Conservation (phyloP, 306 rosid genomes). For the Medicago lupulina region DNA sequence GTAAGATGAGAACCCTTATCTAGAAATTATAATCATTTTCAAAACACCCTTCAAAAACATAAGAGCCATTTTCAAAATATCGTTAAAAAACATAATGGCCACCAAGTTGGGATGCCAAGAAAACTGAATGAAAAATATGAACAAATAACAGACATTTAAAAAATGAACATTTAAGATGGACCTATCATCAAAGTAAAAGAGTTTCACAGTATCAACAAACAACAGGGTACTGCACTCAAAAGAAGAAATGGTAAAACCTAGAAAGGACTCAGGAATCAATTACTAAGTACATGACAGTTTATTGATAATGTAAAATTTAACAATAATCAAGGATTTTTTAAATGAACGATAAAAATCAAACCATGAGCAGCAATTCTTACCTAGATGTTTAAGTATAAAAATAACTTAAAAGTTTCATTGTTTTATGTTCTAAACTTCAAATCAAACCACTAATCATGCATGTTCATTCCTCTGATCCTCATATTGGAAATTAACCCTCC, state of each 20-base stretch:
- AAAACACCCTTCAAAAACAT: constrained; percentile 20
- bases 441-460: background rate
- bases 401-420: constrained; percentile 8
- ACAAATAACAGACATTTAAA: constrained; percentile 8
- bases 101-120: background rate
- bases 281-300: constrained; percentile 1
- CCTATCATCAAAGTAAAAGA: background rate
- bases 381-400: background rate
- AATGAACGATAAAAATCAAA: constrained; percentile 6
- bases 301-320: background rate
- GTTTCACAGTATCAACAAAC: background rate
- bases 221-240: background rate
- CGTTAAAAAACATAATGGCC: background rate
- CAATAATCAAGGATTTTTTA: constrained; percentile 10
- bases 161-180: constrained; percentile 1
- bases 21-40: constrained; percentile 21
- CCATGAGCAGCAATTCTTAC: background rate
- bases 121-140: constrained; percentile 15
- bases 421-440: background rate
- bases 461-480: background rate
- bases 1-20: constrained; percentile 46
- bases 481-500: background rate
- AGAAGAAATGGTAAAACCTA: constrained; percentile 5
- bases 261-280: constrained; percentile 12
- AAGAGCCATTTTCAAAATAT: background rate